These are phyloP conservation scores for Microdochium bolleyi DNA, from an alignment of 2,329 filamentous ascomycete species.

Conservation along the genomic window DNA sequence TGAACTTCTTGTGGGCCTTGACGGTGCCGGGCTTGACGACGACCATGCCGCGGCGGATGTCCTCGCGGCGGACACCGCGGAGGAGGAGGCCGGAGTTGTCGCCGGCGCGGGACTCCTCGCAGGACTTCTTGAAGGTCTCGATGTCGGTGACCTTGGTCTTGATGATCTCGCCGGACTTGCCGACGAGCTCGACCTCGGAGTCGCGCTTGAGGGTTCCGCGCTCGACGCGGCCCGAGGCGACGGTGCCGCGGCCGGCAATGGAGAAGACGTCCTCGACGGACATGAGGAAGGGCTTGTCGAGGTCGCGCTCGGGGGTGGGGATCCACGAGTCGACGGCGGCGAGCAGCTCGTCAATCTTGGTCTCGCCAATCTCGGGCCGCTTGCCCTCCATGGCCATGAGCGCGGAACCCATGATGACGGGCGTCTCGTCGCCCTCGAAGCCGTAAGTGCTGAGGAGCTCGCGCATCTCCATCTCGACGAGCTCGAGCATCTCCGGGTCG, in stretches of 20 bases:
- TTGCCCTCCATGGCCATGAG: conserved; percentile 88
- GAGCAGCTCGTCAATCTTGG: conserved; percentile 89
- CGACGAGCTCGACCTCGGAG: conserved; percentile 87
- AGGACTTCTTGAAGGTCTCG: conserved; percentile 99
- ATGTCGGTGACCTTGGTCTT: conserved; percentile 99
- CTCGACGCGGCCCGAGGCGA: conserved; percentile 95
- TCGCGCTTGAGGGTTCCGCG: conserved; percentile 92
- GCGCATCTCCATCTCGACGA: conserved; percentile 99
- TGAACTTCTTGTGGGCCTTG: conserved; percentile 85
- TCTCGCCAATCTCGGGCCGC: conserved; percentile 74
- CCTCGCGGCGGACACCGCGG: conserved; percentile 92
- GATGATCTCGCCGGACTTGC: conserved; percentile 72
- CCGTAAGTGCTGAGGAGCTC: conserved; percentile 88
- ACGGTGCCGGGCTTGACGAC: conserved; percentile 73
- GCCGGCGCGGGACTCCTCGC: conserved; percentile 89
- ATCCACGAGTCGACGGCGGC: conserved; percentile 92
- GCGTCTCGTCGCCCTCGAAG: conserved; percentile 96
- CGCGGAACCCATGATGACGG: conserved; percentile 94
- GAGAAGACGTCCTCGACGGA: conserved; percentile 92
- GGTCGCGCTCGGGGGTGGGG: conserved; percentile 84
- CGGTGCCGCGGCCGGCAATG: conserved; percentile 88
- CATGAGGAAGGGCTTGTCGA: conserved; percentile 99
- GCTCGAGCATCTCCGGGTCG: conserved; percentile 98
- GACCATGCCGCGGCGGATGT: conserved; percentile 92
- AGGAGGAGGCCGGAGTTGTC: conserved; percentile 98